A percentile compares a stretch with the other conserved stretches of the same genome.
Conservation (phyloP, 2,329 filamentous ascomycete genomes). For the Thelonectria rubi region DNA sequence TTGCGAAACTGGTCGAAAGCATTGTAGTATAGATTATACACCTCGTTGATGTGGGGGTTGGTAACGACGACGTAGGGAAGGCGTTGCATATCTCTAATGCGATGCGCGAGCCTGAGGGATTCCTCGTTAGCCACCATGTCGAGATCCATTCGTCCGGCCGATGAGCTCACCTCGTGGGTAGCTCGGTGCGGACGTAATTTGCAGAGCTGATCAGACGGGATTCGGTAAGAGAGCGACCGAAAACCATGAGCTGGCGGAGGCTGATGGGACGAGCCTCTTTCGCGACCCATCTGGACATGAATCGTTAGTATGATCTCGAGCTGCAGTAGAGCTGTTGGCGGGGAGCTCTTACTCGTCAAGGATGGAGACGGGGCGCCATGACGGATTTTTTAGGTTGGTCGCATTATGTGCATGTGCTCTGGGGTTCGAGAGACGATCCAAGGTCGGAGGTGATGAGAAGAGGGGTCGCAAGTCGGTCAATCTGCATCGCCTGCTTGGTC, state of each 20-base stretch:
- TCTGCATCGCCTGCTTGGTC: slow-evolving; percentile 54
- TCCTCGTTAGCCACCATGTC: slow-evolving; percentile 22
- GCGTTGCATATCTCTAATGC: slow-evolving; percentile 96
- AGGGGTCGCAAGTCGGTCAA: slow-evolving; percentile 37
- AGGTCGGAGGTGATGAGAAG: slow-evolving; percentile 13
- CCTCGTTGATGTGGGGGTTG: slow-evolving; percentile 92
- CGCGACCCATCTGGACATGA: slow-evolving; percentile 79
- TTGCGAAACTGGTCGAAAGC: slow-evolving; percentile 94
- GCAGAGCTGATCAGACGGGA: slow-evolving; percentile 89
- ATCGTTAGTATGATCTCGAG: slow-evolving; percentile 27
- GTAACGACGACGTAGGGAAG: slow-evolving; percentile 95
- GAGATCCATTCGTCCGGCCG: background rate
- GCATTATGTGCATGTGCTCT: slow-evolving; percentile 33
- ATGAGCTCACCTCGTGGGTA: slow-evolving; percentile 68
- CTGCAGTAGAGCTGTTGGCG: slow-evolving; percentile 9
- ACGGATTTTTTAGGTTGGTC: slow-evolving; percentile 47
- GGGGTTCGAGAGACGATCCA: slow-evolving; percentile 10
- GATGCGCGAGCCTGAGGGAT: slow-evolving; percentile 78
- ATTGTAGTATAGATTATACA: slow-evolving; percentile 95
- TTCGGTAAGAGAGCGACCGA: slow-evolving; percentile 92
- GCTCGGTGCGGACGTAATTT: slow-evolving; percentile 95
- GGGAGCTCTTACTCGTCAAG: slow-evolving; percentile 66
- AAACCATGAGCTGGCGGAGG: slow-evolving; percentile 95
- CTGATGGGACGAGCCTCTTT: slow-evolving; percentile 95
- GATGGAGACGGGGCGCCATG: slow-evolving; percentile 71